phyloP scores from a whole-genome alignment of 257 asterid genomes.

The Przewalskia tangutica region DNA sequence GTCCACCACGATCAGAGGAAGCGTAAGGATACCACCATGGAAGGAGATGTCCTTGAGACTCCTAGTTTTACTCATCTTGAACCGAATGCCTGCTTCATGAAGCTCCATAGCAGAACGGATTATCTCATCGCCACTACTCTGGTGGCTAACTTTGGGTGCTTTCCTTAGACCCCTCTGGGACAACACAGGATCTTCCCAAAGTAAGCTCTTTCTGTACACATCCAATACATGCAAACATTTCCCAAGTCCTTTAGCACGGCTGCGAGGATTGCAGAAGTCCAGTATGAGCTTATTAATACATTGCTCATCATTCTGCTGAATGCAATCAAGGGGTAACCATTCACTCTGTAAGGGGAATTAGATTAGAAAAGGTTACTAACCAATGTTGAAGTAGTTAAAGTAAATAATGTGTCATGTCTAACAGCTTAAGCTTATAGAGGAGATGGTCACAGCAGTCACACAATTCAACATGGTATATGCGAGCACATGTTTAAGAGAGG shows the following conservation, averaged over 20 bases:
- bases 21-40: slow-evolving; percentile 26
- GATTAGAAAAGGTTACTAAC: neutral
- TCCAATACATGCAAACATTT: slow-evolving; percentile 30
- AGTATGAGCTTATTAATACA: slow-evolving; percentile 6
- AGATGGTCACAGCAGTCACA: neutral
- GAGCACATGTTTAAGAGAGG: neutral
- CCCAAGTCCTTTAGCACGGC: neutral
- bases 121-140: slow-evolving; percentile 12
- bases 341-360: neutral
- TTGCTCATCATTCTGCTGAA: neutral
- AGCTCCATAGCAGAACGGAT: slow-evolving; percentile 51
- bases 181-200: neutral
- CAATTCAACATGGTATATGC: neutral
- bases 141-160: slow-evolving; percentile 5
- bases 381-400: neutral
- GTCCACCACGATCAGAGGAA: slow-evolving; percentile 38
- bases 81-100: slow-evolving; percentile 41
- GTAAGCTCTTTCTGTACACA: slow-evolving; percentile 19
- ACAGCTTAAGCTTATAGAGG: neutral
- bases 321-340: neutral
- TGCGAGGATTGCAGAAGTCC: slow-evolving; percentile 10
- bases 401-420: neutral
- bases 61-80: slow-evolving; percentile 17
- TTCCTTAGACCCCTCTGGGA: neutral
- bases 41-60: slow-evolving; percentile 48